Evolutionary conservation across 306 rosid species (phyloP), one percentile per base, ranked within the genome.

Genomic region (Glycine soja): DNA sequence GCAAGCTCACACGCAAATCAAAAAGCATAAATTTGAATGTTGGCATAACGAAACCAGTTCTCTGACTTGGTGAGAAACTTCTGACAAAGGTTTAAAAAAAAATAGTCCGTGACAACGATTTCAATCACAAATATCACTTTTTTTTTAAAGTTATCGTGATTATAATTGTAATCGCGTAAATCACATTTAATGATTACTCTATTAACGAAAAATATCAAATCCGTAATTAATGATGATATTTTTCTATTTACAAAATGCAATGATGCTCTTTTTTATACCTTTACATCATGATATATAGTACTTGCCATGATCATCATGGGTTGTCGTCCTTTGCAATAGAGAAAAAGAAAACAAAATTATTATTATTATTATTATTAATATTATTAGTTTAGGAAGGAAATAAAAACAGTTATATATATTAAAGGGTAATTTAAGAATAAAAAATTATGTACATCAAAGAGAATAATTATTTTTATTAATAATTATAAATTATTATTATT

Each of bases 151-250:
- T 24, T 24, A 24, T 2, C 1, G 30, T 24, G 30, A 24, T 24
- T 24, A 24, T 24, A 24, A 24, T 24, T 24, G 30, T 24, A 24
- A 24, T 24, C 2, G 30, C 1, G 2, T 24, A 24, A 24, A 24
- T 24, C 30, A 24, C 30, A 24, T 24, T 24, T 24, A 24, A 24
- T 24, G 30, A 24, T 1, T 24, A 24, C 53, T 70, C 72, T 70
- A 52, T 71, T 40, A 15, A 70, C 42, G 5, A 71, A 62, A 76
- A 65, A 71, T 61, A 42, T 51, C 45, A 83, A 70, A 61, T n/a
- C 19, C 4, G 34, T 82, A 82, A 76, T 77, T 70, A 70, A 71
- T 83, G 82, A 77, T 83, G 70, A 45, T 70, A 77, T 70, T 57
- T 81, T 32, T 64, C 2, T 14, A 14, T 59, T 76, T 76, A 51